Base-by-base conservation (phyloP, 495 filamentous ascomycete species). In the Terfezia claveryi region DNA sequence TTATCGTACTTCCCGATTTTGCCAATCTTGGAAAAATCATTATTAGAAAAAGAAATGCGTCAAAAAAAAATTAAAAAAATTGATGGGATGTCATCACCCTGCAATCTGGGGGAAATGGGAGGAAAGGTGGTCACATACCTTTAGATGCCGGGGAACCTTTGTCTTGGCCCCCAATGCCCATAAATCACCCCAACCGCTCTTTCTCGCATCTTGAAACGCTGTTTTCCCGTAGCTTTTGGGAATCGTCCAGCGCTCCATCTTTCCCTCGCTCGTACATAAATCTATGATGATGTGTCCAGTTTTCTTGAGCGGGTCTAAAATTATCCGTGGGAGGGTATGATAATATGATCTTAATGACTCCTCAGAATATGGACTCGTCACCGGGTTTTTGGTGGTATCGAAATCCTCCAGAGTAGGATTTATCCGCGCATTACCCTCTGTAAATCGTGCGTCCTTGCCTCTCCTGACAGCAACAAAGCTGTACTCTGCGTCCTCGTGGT, bases 161-260 rank as follows among this genome's bases (percentile, higher is more conserved):
- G 85, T 92, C 75, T 96, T 98, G 8, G 87, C 88, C 0, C 89
- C 92, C 3, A 98, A 72, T 7, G 87, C 87, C 91, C 91, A 98
- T 17, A 95, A 70, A 67, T 98, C 91, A 49, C 92, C 91, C 91
- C 91, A 96, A 38, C 67, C 67, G 0, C 81, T 75, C 66, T 98
- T 98, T 56, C 89, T 79, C 32, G 92, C 92, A 63, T 98, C 92
- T 49, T 80, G 81, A 70, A 84, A 96, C 3, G 85, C 85, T 59
- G 80, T 75, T 55, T 76, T 80, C 58, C 81, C 80, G 67, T 79
- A 92, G 41, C 80, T 85, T 55, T 77, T 79, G 1, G 91, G 84
- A 0, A 98, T 80, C 0, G 80, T 85, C 91, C 91, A 98, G 46
- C 91, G 85, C 69, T 98, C 91, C n/a, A 96, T 78, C 37, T 73